Base-by-base conservation (phyloP, 345 rosid genomes). In the Cardamine chenopodiifolia region DNA sequence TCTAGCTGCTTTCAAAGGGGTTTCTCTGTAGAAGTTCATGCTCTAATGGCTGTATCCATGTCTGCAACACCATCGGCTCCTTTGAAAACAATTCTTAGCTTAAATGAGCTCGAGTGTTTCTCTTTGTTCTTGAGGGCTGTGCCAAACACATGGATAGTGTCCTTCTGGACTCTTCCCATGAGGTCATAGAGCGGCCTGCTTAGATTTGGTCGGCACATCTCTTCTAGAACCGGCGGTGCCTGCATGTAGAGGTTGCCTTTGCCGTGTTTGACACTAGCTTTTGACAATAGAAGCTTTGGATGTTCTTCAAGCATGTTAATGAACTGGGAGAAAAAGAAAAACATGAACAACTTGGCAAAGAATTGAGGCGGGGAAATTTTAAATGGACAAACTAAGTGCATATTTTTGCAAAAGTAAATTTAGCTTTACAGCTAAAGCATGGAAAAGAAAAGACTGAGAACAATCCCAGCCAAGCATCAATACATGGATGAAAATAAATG, bases 171-270 rank as follows among this genome's bases (percentile, higher is more conserved):
- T 79, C 87, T 86, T 66, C 88, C 94, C 91, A 89, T 86, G 19
- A 95, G 89, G 34, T 92, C 94, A 74, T 82, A 92, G 4, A 95
- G 88, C 4, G 79, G 81, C 17, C 59, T 71, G 57, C 74, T 78
- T 37, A 95, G 79, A 83, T 95, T 95, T 50, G 90, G 84, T 60
- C 97, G 78, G 53, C 89, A 83, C 92, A 90, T 83, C 82, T 92
- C 96, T 79, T 92, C 97, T 74, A 95, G 84, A 75, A 95, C 96
- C 4, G 89, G 96, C 54, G 97, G 99, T 12, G 96, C 95, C 80
- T 90, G 97, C 99, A 92, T 90, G 88, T 95, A 90, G 29, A 92
- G 85, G 79, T 83, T 92, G 76, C 73, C 75, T 28, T 90, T 87
- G 7, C 71, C 81, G 58, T 92, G 82, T 23, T 70, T 82, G 37